phyloP scores from a whole-genome alignment of 441 rosid species.

The Rhodomyrtus psidioides region DNA sequence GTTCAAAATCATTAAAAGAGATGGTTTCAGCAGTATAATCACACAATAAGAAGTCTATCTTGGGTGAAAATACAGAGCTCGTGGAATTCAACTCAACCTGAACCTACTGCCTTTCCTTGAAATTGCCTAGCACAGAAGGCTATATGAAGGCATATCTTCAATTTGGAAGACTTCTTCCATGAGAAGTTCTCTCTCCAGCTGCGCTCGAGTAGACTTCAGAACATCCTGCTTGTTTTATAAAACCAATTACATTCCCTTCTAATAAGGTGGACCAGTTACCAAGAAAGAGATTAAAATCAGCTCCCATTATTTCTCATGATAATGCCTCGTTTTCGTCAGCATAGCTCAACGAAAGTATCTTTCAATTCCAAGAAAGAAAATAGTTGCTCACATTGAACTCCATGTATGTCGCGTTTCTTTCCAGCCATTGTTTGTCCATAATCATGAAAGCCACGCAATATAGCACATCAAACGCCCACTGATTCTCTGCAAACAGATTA shows the following conservation, averaged over 20 bases:
- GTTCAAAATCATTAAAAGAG: not conserved
- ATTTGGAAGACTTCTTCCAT: slow-evolving; percentile 70
- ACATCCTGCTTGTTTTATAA: slow-evolving; percentile 38
- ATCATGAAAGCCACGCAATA: slow-evolving; percentile 80
- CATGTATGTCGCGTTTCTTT: slow-evolving; percentile 87
- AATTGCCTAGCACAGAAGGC: slow-evolving; percentile 46
- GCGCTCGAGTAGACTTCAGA: slow-evolving; percentile 63
- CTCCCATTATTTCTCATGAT: not conserved
- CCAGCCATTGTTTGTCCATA: slow-evolving; percentile 96
- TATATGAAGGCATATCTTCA: slow-evolving; percentile 89
- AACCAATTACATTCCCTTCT: not conserved
- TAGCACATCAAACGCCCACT: slow-evolving; percentile 90
- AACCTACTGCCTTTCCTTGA: not conserved
- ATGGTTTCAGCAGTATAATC: not conserved
- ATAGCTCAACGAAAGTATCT: not conserved
- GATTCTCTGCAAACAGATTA: slow-evolving; percentile 40
- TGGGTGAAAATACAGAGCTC: not conserved
- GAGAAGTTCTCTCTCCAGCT: slow-evolving; percentile 81
- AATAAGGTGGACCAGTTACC: not conserved
- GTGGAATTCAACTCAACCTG: not conserved
- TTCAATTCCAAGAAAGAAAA: not conserved
- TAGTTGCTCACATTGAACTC: slow-evolving; percentile 70
- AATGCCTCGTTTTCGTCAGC: not conserved
- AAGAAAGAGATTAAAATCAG: not conserved
- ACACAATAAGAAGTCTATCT: not conserved